Base-by-base conservation (phyloP, 306 rosid species). In the Alnus glutinosa region DNA sequence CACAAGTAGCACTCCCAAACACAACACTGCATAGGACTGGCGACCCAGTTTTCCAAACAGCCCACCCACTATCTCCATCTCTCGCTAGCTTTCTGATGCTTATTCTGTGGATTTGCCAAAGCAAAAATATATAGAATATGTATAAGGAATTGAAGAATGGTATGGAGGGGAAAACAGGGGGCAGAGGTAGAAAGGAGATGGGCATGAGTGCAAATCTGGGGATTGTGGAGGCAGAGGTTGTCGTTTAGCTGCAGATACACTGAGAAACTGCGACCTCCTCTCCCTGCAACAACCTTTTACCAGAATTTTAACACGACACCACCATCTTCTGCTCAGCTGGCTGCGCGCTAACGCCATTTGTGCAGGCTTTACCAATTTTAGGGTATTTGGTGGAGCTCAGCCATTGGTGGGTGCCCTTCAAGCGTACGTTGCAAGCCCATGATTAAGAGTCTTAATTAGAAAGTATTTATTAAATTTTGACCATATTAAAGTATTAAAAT, bases 21-120 rank as follows among this genome's bases (percentile, higher is more conserved):
- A 88, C 80, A 85, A 8, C n/a, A 85, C 80, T 3, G 89, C 89
- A 37, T 83, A 87, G 78, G 80, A 85, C 12, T 69, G 87, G 30
- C 84, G 66, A 19, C 74, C 83, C 42, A 87, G 3, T 66, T 55
- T 82, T 36, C 80, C 80, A 11, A 80, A 68, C 15, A 83, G 36
- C 9, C 9, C 79, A 14, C 34, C 77, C 67, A 79, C 13, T 2
- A 30, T 80, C 73, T 75, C 64, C 37, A 18, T 28, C 62, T 23
- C 66, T 74, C 37, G 62, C 18, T 62, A 16, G 48, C 1, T 36
- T 13, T 2, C 0, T 6, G 44, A 23, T 62, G n/a, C 69, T 23
- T 23, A 23, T 23, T 23, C 28, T 23, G 28, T 23, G 28, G 28
- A 23, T 23, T 23, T 23, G 28, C 28, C 28, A 23, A 23, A 23